Conservation (phyloP, 2,329 filamentous ascomycete genomes). For the Plectosphaerella cucumerina region DNA sequence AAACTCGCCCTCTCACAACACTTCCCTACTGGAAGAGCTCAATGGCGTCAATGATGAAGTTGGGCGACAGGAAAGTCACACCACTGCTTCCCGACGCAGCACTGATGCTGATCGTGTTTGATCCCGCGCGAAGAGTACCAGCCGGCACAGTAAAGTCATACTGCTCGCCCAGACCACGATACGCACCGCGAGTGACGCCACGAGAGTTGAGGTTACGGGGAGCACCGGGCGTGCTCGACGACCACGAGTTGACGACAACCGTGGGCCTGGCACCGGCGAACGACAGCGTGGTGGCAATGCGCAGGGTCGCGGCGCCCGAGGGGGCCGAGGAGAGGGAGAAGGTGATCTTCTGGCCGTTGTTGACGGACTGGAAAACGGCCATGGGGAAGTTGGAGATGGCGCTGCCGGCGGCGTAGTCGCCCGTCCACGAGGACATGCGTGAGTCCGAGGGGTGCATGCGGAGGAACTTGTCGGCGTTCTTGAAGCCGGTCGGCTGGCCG, state of each 20-base stretch:
- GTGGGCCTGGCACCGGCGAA: slow-evolving; percentile 57
- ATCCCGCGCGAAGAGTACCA: slow-evolving; percentile 53
- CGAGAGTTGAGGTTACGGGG: slow-evolving; percentile 61
- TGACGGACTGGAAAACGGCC: slow-evolving; percentile 59
- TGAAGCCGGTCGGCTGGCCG: slow-evolving; percentile 59
- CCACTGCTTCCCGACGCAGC: slow-evolving; percentile 56
- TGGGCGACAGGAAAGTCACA: slow-evolving; percentile 51
- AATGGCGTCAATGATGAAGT: slow-evolving; percentile 28
- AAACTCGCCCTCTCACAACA: not conserved
- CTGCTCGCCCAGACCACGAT: slow-evolving; percentile 59
- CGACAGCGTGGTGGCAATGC: slow-evolving; percentile 60
- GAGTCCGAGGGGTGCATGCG: slow-evolving; percentile 65
- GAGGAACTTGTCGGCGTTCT: slow-evolving; percentile 62
- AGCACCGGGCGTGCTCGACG: slow-evolving; percentile 41
- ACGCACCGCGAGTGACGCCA: slow-evolving; percentile 62
- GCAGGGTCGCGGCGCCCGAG: slow-evolving; percentile 49
- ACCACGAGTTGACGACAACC: slow-evolving; percentile 52
- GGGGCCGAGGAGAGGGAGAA: slow-evolving; percentile 50
- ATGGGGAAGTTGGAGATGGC: slow-evolving; percentile 58
- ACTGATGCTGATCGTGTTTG: slow-evolving; percentile 59
- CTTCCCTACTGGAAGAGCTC: slow-evolving; percentile 8
- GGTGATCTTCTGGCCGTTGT: slow-evolving; percentile 56
- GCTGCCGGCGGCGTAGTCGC: slow-evolving; percentile 53
- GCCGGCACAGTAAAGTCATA: slow-evolving; percentile 58
- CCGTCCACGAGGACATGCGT: slow-evolving; percentile 60